Evolutionary conservation across 2,329 filamentous ascomycete species (phyloP).

Genomic region (Ophiostoma ulmi): DNA sequence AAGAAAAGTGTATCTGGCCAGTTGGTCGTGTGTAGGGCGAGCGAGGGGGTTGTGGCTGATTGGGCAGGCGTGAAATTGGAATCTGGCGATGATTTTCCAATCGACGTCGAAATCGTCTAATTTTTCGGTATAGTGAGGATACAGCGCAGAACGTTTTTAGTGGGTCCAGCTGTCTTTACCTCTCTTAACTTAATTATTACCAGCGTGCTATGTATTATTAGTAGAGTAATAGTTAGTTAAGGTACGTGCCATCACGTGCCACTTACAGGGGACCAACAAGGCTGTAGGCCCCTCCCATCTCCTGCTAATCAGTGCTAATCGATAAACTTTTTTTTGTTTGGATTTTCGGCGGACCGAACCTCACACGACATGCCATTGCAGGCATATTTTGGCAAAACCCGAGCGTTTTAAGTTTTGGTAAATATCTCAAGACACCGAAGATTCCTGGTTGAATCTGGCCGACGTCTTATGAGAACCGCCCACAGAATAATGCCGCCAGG

Average conservation of each 20-base stretch:
- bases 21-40: neutral
- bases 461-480: neutral
- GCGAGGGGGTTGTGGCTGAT: neutral
- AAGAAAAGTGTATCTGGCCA: neutral
- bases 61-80: neutral
- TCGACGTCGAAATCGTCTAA: slow-evolving; percentile 8
- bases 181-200: too few species aligned
- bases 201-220: too few species aligned
- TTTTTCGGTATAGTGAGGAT: slow-evolving; percentile 10
- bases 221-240: too few species aligned
- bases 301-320: neutral
- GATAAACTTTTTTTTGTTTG: slow-evolving; percentile 13
- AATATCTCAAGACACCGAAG: neutral
- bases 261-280: slow-evolving; percentile 11
- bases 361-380: neutral
- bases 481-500: slow-evolving; percentile 20
- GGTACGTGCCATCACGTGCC: slow-evolving; percentile 9
- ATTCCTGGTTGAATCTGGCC: neutral
- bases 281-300: neutral
- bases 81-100: slow-evolving; percentile 6
- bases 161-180: neutral
- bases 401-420: neutral
- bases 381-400: neutral
- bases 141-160: neutral
- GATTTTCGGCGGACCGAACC: slow-evolving; percentile 3